These are phyloP conservation scores for Neocucurbitaria cava DNA, from an alignment of 2,329 filamentous ascomycete genomes.

Conservation along the genomic window DNA sequence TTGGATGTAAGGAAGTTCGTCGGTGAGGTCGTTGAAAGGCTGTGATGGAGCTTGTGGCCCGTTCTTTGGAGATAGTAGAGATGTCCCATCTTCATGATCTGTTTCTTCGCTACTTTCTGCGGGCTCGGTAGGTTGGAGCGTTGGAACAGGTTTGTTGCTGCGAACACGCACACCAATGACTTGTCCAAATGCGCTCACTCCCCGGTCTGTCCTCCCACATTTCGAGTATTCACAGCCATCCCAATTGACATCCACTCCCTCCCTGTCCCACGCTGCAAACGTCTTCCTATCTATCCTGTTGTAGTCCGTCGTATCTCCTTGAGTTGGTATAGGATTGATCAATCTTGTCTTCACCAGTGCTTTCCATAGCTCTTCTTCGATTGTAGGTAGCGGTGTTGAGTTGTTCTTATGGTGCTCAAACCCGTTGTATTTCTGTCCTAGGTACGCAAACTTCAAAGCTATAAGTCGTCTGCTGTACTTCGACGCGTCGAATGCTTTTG, in stretches of 20 bases:
- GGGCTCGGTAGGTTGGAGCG: constrained; percentile 6
- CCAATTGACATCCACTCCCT: constrained; percentile 69
- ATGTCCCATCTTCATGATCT: neutral
- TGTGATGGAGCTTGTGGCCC: constrained; percentile 31
- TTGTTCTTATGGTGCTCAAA: constrained; percentile 85
- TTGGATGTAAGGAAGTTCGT: constrained; percentile 84
- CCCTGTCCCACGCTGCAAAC: constrained; percentile 47
- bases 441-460: constrained; percentile 91
- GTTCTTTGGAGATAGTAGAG: constrained; percentile 5
- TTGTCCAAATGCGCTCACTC: constrained; percentile 96
- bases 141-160: constrained; percentile 72
- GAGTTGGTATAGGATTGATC: constrained; percentile 58
- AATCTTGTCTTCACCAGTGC: constrained; percentile 82
- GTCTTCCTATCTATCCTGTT: constrained; percentile 33
- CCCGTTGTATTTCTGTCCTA: constrained; percentile 90
- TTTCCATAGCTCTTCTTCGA: constrained; percentile 95
- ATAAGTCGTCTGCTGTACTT: constrained; percentile 85
- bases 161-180: constrained; percentile 84
- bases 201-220: constrained; percentile 89
- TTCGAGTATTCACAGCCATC: constrained; percentile 90
- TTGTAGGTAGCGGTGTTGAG: constrained; percentile 73
- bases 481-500: constrained; percentile 73
- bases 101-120: constrained; percentile 9
- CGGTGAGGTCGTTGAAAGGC: constrained; percentile 70
- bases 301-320: constrained; percentile 39